Percentiles rank a stretch among this genome's conserved stretches.
These are phyloP conservation scores for Cutaneotrichosporon mucoides DNA, from an alignment of 1,284 basidiomycete genomes.

Conservation along the genomic window DNA sequence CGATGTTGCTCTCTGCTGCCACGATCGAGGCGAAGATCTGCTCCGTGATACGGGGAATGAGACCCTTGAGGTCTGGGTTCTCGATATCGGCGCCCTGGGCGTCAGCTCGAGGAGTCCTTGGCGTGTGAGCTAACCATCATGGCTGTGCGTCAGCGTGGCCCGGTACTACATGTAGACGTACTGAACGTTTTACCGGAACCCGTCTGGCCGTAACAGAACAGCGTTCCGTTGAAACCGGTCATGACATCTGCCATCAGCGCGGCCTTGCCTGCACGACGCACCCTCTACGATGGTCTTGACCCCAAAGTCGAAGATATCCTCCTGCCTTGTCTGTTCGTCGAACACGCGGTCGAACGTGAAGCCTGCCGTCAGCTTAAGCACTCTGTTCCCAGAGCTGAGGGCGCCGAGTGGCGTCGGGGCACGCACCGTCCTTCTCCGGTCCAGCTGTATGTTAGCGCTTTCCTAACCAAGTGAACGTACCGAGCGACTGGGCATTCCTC, in stretches of 20 bases:
- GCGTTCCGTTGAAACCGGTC: conserved; percentile 96
- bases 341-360: conserved; percentile 98
- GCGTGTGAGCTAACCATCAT: background rate
- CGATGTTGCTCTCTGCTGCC: conserved; percentile 87
- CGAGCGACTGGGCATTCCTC: conserved; percentile 64
- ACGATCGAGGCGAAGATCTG: conserved; percentile 99
- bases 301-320: conserved; percentile 97
- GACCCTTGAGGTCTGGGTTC: conserved; percentile 84
- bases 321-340: conserved; percentile 83
- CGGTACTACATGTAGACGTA: conserved; percentile 19
- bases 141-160: background rate
- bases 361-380: conserved; percentile 51
- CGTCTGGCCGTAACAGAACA: conserved; percentile 99
- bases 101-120: conserved; percentile 8
- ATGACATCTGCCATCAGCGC: conserved; percentile 72
- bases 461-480: conserved; percentile 51
- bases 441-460: conserved; percentile 32
- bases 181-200: conserved; percentile 91
- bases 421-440: conserved; percentile 48
- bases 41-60: conserved; percentile 97
- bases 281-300: conserved; percentile 68
- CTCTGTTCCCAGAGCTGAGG: no score
- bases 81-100: conserved; percentile 95
- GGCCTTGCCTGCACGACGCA: conserved; percentile 11
- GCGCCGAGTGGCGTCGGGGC: background rate